A percentile compares a stretch with the other conserved stretches of the same genome.
These are phyloP conservation scores for Rhodotorula toruloides DNA, from an alignment of 768 basidiomycete genomes.

Conservation along the genomic window DNA sequence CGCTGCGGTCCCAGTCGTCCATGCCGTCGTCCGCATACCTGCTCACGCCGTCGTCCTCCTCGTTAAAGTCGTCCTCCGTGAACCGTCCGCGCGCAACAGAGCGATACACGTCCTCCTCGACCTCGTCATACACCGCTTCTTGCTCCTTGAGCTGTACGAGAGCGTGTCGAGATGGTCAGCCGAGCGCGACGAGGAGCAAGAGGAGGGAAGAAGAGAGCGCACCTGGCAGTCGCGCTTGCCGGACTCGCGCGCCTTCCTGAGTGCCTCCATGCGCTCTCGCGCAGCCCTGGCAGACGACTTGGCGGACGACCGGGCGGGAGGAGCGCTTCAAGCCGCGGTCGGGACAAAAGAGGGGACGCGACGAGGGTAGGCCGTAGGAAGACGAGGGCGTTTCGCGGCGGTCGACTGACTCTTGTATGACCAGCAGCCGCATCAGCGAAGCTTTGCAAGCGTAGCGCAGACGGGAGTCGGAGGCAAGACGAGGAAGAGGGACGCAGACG, in stretches of 20 bases:
- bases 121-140: constrained; percentile 78
- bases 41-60: constrained; percentile 74
- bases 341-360: background rate
- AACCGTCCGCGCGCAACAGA: constrained; percentile 75
- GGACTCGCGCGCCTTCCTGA: constrained; percentile 13
- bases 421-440: no score
- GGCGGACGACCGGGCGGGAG: background rate
- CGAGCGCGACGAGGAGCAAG: background rate
- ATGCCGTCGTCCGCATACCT: constrained; percentile 95
- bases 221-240: constrained; percentile 33
- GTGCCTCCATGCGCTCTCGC: constrained; percentile 15
- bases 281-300: constrained; percentile 18
- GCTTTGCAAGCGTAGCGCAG: no score
- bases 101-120: constrained; percentile 82
- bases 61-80: constrained; percentile 85
- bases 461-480: no score
- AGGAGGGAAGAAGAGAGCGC: background rate
- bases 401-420: no score
- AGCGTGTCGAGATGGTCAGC: background rate
- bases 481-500: no score
- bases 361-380: no score
- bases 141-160: constrained; percentile 48
- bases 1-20: constrained; percentile 67
- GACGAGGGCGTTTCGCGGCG: no score
- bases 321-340: background rate